Evolutionary conservation across 1,284 basidiomycete species (phyloP), one percentile per base, ranked within the genome.

Genomic region (Fomitiporia mediterranea): DNA sequence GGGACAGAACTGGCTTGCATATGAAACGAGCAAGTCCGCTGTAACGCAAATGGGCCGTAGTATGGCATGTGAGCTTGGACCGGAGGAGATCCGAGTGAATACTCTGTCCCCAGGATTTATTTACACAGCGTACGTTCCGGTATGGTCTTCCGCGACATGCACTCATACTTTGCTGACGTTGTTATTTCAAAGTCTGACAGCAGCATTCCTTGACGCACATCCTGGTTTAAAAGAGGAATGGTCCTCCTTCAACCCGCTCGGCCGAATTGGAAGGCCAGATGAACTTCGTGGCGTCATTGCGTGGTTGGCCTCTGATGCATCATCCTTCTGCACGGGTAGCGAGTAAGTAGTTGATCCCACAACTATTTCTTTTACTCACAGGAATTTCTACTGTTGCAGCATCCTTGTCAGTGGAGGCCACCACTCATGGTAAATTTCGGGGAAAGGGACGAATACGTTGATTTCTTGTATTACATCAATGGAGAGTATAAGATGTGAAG

Each of bases 31-130:
- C 71, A 93, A 93, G 71, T 83, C 86, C 2, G 91, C 85, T 2
- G 86, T 93, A 4, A 69, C 90, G 44, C 90, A 93, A 70, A 89
- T 91, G 83, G 84, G 75, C 17, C 80, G 89, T 60, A 91, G 86
- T 70, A 81, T 92, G 78, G 91, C 91, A 2, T 88, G 86, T 67
- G 91, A 94, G 68, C 80, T 91, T 54, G 89, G 88, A 4, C 74
- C 70, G 21, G 75, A 82, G 65, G 71, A 78, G 3, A 91, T 94
- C 58, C 75, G 89, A 5, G 86, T 91, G 56, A 89, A 90, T 66
- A 75, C 83, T 15, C 73, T 89, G 51, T 88, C 84, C 6, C 86
- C 86, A 0, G 88, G 88, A 2, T 77, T 89, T 66, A 89, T 89
- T 38, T 83, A 85, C 63, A 90, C 88, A 2, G 73, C 73, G 86